A percentile compares a stretch with the other conserved stretches of the same genome.
These are phyloP conservation scores for Ogataea zsoltii DNA, from an alignment of 805 yeast species.

Conservation along the genomic window DNA sequence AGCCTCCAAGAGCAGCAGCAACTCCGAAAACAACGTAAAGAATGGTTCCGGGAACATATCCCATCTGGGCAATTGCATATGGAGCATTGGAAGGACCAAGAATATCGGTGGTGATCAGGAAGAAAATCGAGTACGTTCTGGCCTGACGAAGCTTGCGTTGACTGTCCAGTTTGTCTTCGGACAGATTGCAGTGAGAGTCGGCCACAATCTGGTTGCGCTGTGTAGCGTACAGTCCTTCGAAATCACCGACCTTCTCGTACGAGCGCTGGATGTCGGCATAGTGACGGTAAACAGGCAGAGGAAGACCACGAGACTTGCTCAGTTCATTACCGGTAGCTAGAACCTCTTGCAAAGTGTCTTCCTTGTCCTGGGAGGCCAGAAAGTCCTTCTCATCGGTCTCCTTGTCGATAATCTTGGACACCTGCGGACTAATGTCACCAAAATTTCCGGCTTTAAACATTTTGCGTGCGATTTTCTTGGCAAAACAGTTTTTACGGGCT, in stretches of 20 bases:
- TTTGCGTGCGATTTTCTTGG: constrained; percentile 1
- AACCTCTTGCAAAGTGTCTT: background rate
- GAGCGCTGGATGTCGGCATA: constrained; percentile 15
- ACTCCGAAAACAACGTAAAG: constrained; percentile 43
- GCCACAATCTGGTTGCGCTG: constrained; percentile 11
- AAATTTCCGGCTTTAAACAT: constrained; percentile 14
- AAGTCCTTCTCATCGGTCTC: background rate
- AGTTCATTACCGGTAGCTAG: background rate
- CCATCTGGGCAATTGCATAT: constrained; percentile 44
- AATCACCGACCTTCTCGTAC: constrained; percentile 9
- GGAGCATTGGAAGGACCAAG: constrained; percentile 50
- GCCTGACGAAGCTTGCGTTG: constrained; percentile 14
- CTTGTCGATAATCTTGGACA: constrained; percentile 10
- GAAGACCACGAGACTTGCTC: constrained; percentile 10
- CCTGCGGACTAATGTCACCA: constrained; percentile 16
- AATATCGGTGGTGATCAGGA: constrained; percentile 49
- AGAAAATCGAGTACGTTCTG: constrained; percentile 37
- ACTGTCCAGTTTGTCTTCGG: constrained; percentile 11
- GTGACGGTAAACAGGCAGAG: constrained; percentile 12
- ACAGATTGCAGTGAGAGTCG: constrained; percentile 9
- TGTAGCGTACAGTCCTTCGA: constrained; percentile 11
- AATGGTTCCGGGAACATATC: constrained; percentile 46
- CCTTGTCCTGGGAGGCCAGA: background rate
- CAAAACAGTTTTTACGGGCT: no score
- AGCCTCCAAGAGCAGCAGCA: constrained; percentile 44